Percentiles rank a stretch among this genome's conserved stretches.
phyloP scores from a whole-genome alignment of 495 filamentous ascomycete species.

The Eremomyces bilateralis region DNA sequence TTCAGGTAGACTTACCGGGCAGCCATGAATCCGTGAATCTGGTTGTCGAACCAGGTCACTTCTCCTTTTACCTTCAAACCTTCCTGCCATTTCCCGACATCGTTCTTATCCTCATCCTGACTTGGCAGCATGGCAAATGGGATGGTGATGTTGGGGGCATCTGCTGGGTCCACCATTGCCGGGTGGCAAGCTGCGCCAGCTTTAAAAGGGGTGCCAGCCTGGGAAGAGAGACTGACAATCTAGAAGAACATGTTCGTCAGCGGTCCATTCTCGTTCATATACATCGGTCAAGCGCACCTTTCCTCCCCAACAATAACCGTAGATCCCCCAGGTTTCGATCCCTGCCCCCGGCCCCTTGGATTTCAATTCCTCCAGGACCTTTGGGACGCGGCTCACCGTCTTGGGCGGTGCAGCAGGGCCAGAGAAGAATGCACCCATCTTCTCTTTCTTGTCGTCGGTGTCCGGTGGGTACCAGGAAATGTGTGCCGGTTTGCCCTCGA shows the following conservation, averaged over 20 bases:
- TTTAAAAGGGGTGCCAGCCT: constrained; percentile 39
- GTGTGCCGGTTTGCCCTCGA: constrained; percentile 34
- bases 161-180: constrained; percentile 64
- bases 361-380: constrained; percentile 31
- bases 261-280: no score
- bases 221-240: constrained; percentile 34
- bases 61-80: constrained; percentile 41
- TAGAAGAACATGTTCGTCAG: no score
- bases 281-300: no score
- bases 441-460: constrained; percentile 56
- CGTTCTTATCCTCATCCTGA: constrained; percentile 30
- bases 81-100: constrained; percentile 45
- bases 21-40: constrained; percentile 85
- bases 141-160: constrained; percentile 22
- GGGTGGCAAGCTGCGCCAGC: constrained; percentile 54
- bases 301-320: constrained; percentile 80
- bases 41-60: constrained; percentile 55
- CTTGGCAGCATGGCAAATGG: constrained; percentile 21
- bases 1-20: constrained; percentile 30
- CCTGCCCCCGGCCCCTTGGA: constrained; percentile 24
- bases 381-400: constrained; percentile 39
- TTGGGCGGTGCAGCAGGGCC: constrained; percentile 38
- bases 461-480: constrained; percentile 52
- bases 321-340: constrained; percentile 52
- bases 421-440: constrained; percentile 51